phyloP scores from a whole-genome alignment of 225 moss, liverwort and hornwort species.

The Marchantia paleacea region DNA sequence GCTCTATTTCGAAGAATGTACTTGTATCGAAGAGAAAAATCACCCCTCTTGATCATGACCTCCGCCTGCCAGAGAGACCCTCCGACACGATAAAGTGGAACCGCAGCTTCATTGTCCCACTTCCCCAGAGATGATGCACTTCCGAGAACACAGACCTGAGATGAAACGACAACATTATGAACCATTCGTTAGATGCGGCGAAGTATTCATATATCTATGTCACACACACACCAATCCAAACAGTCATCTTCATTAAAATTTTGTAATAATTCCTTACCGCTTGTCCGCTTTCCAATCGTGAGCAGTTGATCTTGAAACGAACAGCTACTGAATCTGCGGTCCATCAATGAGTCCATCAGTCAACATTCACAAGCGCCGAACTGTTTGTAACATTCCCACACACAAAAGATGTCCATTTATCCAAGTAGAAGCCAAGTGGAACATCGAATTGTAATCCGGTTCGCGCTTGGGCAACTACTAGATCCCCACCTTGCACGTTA shows the following conservation, averaged over 20 bases:
- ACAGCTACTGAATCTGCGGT: slow-evolving; percentile 55
- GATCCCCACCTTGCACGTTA: slow-evolving; percentile 41
- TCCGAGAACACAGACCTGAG: slow-evolving; percentile 65
- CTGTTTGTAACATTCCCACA: too few relatives aligned
- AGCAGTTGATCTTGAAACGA: slow-evolving; percentile 65
- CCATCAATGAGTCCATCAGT: too few relatives aligned
- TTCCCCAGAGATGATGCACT: slow-evolving; percentile 61
- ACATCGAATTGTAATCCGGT: too few relatives aligned
- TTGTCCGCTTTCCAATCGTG: slow-evolving; percentile 68
- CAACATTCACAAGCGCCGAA: too few relatives aligned
- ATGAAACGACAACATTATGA: background rate
- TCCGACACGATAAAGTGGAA: slow-evolving; percentile 50
- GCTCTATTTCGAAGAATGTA: slow-evolving; percentile 55
- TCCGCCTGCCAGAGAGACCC: slow-evolving; percentile 62
- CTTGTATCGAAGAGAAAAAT: slow-evolving; percentile 57
- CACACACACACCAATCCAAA: too few relatives aligned
- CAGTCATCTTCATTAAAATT: too few relatives aligned
- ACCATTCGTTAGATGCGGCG: background rate
- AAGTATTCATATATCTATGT: background rate
- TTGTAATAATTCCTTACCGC: slow-evolving; percentile 27
- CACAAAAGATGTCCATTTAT: too few relatives aligned
- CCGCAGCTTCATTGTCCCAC: slow-evolving; percentile 54
- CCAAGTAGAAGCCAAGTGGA: too few relatives aligned
- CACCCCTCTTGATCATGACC: slow-evolving; percentile 40
- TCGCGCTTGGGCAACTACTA: too few relatives aligned